Base-by-base conservation (phyloP, 2,329 filamentous ascomycete species). In the Exophiala phaeomuriformis region DNA sequence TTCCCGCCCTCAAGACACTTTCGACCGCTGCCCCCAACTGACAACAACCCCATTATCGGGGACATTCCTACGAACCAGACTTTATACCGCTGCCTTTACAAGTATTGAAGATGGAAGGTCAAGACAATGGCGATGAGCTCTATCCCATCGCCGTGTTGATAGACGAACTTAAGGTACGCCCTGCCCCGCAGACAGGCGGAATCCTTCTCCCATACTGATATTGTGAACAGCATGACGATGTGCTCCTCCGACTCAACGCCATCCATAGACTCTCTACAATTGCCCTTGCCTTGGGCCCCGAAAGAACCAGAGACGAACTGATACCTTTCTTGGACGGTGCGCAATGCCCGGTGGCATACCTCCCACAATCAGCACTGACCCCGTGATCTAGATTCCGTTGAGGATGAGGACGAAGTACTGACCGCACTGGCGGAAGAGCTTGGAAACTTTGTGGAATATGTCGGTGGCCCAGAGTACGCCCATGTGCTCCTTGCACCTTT, bases 71-170 rank as follows among this genome's bases (percentile, higher is more conserved):
- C 57, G 62, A 62, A 62, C 60, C 58, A 60, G 64, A 55, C 49
- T 62, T 62, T 57, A 58, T 51, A 55, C 48, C 55, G 56, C 59
- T 60, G 62, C 63, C 68, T 63, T 61, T 65, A 65, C 62, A 64
- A 61, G 64, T 57, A 64, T 71, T 75, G 81, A 80, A 73, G 72
- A 97, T 97, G 91, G 89, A 96, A 77, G 86, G 85, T 75, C 81
- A 85, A 72, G 88, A 85, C 75, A 84, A 91, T 78, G 94, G 86
- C 73, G 93, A 98, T 77, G 94, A 97, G 84, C 90, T 98, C 68
- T 98, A 97, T 75, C 93, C 93, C 72, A 98, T 98, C 79, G 93
- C 94, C 69, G 93, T 98, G 65, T 85, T 98, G 75, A 98, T 98
- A 75, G 93, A 98, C 74, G 93, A 98, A 82, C 81, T 98, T 69